These are phyloP conservation scores for Ascodesmis nigricans DNA, from an alignment of 495 filamentous ascomycete species.

Conservation along the genomic window DNA sequence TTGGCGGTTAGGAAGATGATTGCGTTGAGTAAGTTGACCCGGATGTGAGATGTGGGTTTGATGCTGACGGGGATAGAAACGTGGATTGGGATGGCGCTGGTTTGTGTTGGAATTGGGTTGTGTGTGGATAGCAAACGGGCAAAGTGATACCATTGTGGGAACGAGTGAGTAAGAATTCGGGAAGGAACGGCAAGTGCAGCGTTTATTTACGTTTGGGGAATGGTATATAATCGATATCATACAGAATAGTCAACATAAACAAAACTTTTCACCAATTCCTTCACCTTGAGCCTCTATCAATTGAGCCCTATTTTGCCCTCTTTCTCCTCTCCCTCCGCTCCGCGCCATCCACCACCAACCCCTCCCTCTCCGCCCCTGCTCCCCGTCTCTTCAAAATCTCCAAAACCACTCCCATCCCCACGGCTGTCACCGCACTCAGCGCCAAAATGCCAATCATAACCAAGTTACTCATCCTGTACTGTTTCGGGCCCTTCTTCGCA, in stretches of 20 bases:
- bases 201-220: conserved; percentile 6
- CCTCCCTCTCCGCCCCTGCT: neutral
- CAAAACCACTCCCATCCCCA: conserved; percentile 43
- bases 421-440: conserved; percentile 48
- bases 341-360: conserved; percentile 8
- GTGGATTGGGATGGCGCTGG: conserved; percentile 67
- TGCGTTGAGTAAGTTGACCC: conserved; percentile 29
- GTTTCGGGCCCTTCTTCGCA: conserved; percentile 38
- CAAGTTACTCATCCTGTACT: conserved; percentile 64
- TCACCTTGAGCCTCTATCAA: neutral
- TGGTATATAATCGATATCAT: conserved; percentile 8
- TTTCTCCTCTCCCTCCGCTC: conserved; percentile 11
- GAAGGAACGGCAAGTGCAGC: no score
- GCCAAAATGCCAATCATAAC: conserved; percentile 73
- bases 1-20: conserved; percentile 82
- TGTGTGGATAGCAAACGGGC: conserved; percentile 64
- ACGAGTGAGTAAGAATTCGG: no score
- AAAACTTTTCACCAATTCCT: neutral
- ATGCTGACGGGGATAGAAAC: conserved; percentile 36
- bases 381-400: conserved; percentile 26
- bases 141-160: no score
- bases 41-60: neutral
- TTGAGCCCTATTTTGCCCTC: neutral
- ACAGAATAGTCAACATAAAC: neutral
- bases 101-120: conserved; percentile 61